Base-by-base conservation (phyloP, 164 flowering plant species). In the Nymphaea colorata region DNA sequence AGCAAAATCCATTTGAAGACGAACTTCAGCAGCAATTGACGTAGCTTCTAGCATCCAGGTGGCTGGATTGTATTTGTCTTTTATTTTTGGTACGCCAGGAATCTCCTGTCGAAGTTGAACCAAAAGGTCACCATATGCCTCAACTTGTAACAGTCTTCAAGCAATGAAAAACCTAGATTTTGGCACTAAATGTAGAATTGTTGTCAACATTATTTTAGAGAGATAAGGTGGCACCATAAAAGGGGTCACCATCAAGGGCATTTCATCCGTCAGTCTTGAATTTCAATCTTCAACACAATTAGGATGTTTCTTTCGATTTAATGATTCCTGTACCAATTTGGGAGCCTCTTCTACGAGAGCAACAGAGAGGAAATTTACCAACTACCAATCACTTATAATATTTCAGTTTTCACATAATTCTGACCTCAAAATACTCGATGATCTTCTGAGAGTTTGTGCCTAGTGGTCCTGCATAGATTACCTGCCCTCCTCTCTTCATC, bases 21-120 rank as follows among this genome's bases (percentile, higher is more conserved):
- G 71, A 42, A 78, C 78, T 79, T 94, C 98, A 41, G 85, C 85
- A 43, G 89, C 86, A 43, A 82, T 69, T 5, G 98, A 94, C 84
- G 91, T 91, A 61, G 76, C 97, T 83, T 91, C 98, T 0, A 94
- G 80, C 98, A 94, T 94, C 98, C 98, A 94, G 68, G 97, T 86
- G 14, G 97, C 97, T 0, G 98, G 97, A 74, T 94, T 94, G 77
- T 87, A 86, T 64, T 81, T 88, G 0, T 88, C 93, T 69, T 81
- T 84, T 55, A 94, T 91, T 72, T 79, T 89, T 18, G 86, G 87
- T 42, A 91, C 83, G 62, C 96, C 96, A 36, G 87, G 87, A 67
- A 91, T 76, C 11, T 81, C 85, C 98, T 91, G 74, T 12, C 66
- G 43, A 44, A 3, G 41, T 5, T 25, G 36, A 25, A 25, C 36